A percentile compares a stretch with the other conserved stretches of the same genome.
Evolutionary conservation across 129 eudicot species (phyloP).

Genomic region (Sambucus nigra): DNA sequence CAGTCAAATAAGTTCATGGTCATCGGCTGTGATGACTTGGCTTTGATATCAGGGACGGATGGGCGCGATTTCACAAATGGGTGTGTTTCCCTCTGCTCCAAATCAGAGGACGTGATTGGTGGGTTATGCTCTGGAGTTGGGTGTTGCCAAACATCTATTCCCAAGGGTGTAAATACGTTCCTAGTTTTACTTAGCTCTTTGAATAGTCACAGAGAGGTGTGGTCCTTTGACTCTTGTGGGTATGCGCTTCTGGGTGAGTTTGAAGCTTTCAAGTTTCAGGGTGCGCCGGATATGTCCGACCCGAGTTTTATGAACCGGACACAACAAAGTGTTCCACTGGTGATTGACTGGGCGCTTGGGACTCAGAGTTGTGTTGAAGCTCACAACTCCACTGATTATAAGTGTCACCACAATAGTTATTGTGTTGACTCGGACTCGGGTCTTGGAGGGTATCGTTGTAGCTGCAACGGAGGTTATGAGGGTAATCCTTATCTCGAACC

Average conservation of each 20-base stretch:
- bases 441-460: slow-evolving; percentile 34
- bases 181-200: background rate
- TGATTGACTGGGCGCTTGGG: slow-evolving; percentile 52
- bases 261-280: slow-evolving; percentile 23
- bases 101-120: slow-evolving; percentile 15
- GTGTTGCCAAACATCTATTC: slow-evolving; percentile 47
- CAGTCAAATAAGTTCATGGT: slow-evolving; percentile 29
- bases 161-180: slow-evolving; percentile 28
- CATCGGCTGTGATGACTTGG: slow-evolving; percentile 42
- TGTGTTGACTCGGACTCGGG: slow-evolving; percentile 27
- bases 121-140: slow-evolving; percentile 42
- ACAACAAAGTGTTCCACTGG: slow-evolving; percentile 24
- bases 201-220: background rate
- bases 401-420: slow-evolving; percentile 23
- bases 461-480: slow-evolving; percentile 26
- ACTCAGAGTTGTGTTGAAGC: slow-evolving; percentile 27
- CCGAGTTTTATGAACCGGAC: slow-evolving; percentile 14
- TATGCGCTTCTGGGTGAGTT: slow-evolving; percentile 51
- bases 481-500: slow-evolving; percentile 47
- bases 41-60: background rate
- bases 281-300: slow-evolving; percentile 29
- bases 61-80: slow-evolving; percentile 18
- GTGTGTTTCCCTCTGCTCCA: slow-evolving; percentile 31
- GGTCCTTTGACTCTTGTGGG: slow-evolving; percentile 30
- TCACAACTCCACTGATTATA: slow-evolving; percentile 5